Evolutionary conservation across 805 yeast species (phyloP).

Genomic region (Wickerhamiella spandovensis): DNA sequence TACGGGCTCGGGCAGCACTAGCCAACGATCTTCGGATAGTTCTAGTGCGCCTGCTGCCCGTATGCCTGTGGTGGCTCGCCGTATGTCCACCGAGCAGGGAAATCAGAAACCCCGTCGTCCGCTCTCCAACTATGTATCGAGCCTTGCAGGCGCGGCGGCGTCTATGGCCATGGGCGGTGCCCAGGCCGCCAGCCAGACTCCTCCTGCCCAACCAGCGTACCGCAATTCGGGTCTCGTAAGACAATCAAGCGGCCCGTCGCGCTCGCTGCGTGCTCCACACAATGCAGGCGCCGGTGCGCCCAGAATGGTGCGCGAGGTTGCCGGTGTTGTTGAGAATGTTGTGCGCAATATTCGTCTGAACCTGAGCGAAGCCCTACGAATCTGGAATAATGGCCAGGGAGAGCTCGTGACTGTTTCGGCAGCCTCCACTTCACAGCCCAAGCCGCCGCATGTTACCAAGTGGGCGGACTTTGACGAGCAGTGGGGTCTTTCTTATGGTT

Average conservation of each 20-base stretch:
- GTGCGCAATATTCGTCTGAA: background rate
- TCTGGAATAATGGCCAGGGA: background rate
- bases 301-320: background rate
- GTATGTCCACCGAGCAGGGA: slow-evolving; percentile 1
- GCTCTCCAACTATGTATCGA: slow-evolving; percentile 1
- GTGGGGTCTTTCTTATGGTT: slow-evolving; percentile 88
- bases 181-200: background rate
- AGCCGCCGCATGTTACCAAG: slow-evolving; percentile 66
- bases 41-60: background rate
- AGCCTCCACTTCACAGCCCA: background rate
- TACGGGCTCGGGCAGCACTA: background rate
- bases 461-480: slow-evolving; percentile 98
- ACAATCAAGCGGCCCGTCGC: background rate
- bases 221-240: background rate
- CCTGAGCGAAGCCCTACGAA: background rate
- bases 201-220: background rate
- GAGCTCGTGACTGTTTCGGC: background rate
- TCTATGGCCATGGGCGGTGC: background rate
- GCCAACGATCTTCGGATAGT: background rate
- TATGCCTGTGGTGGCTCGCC: background rate
- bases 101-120: slow-evolving; percentile 2
- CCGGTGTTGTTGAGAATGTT: background rate
- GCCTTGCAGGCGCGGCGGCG: slow-evolving; percentile 1
- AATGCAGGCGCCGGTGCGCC: background rate
- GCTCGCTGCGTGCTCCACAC: background rate